Conservation (phyloP, 1,139 yeast genomes). For the Torulaspora pretoriensis region DNA sequence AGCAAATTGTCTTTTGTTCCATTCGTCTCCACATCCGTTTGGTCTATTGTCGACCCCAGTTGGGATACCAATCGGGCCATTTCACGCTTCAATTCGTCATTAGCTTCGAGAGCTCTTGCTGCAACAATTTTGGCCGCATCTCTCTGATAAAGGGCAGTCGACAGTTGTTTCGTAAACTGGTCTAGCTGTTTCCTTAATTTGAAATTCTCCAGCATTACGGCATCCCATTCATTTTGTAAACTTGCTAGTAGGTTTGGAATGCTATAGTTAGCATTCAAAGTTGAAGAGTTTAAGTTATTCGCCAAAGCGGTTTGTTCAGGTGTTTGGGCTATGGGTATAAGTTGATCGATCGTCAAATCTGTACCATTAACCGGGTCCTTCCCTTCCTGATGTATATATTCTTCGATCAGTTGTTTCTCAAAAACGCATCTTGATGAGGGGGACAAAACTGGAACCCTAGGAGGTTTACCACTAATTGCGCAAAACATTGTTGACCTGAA, state of each 20-base stretch:
- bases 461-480: constrained; percentile 54
- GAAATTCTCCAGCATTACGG: constrained; percentile 76
- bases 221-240: constrained; percentile 88
- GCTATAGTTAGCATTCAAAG: constrained; percentile 46
- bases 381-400: constrained; percentile 61
- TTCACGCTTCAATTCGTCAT: constrained; percentile 67
- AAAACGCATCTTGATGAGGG: constrained; percentile 68
- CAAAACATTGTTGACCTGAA: constrained; percentile 24
- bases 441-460: constrained; percentile 69
- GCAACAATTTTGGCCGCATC: constrained; percentile 92
- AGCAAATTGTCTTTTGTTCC: constrained; percentile 1
- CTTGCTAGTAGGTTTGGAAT: constrained; percentile 73
- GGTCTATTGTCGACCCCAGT: constrained; percentile 20
- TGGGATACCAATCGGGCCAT: constrained; percentile 35
- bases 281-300: constrained; percentile 29
- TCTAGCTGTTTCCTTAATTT: constrained; percentile 68
- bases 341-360: constrained; percentile 54
- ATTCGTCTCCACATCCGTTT: constrained; percentile 1
- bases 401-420: constrained; percentile 57
- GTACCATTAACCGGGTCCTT: constrained; percentile 75
- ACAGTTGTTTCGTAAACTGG: constrained; percentile 64
- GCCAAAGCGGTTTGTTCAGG: constrained; percentile 32
- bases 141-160: constrained; percentile 72
- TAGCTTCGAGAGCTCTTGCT: constrained; percentile 62
- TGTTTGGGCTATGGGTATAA: constrained; percentile 45